A percentile compares a stretch with the other conserved stretches of the same genome.
Conservation (phyloP, 1,284 basidiomycete genomes). For the Tilletia indica region DNA sequence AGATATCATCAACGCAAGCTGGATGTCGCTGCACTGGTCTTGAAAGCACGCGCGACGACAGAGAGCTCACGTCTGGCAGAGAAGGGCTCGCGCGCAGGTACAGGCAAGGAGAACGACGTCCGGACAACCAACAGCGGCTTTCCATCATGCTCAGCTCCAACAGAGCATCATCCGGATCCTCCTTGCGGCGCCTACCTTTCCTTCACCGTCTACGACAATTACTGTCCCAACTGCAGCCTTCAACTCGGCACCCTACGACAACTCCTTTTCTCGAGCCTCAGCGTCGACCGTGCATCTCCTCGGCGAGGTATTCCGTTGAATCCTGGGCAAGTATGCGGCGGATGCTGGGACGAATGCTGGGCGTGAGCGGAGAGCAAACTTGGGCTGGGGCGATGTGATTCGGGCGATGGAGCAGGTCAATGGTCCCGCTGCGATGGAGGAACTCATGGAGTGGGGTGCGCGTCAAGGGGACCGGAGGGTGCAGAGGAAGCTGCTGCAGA, state of each 20-base stretch:
- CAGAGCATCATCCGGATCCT: slow-evolving; percentile 16
- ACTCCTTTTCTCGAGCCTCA: slow-evolving; percentile 9
- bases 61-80: too few relatives aligned
- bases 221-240: background rate
- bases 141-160: slow-evolving; percentile 8
- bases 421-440: slow-evolving; percentile 1
- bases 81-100: too few relatives aligned
- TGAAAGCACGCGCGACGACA: too few relatives aligned
- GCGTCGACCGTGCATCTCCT: slow-evolving; percentile 11
- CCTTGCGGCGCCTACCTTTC: slow-evolving; percentile 12
- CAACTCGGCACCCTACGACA: background rate
- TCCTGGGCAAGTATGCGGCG: slow-evolving; percentile 12
- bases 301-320: slow-evolving; percentile 13
- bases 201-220: slow-evolving; percentile 2
- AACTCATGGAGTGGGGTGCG: slow-evolving; percentile 15
- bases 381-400: slow-evolving; percentile 10
- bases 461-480: background rate
- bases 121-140: slow-evolving; percentile 5
- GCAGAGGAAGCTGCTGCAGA: slow-evolving; percentile 7
- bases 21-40: too few relatives aligned
- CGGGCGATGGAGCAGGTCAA: background rate
- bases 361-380: background rate
- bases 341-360: slow-evolving; percentile 1
- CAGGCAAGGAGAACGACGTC: too few relatives aligned
- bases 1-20: too few relatives aligned